phyloP scores from a whole-genome alignment of 2,329 filamentous ascomycete genomes.

The Claviceps pazoutovae region DNA sequence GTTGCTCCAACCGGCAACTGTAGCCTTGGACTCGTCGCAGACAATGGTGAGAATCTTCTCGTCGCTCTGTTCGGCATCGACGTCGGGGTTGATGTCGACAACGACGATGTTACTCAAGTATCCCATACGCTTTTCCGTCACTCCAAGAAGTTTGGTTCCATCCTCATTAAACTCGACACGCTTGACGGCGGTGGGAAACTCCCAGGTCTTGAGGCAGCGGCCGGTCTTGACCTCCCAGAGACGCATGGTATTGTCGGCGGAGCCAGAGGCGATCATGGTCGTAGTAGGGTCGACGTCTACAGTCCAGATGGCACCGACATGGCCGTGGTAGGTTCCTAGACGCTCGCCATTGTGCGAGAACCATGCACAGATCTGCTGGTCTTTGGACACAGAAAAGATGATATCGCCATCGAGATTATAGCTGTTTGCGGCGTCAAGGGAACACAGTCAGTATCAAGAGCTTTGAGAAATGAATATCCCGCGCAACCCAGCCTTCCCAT shows the following conservation, averaged over 20 bases:
- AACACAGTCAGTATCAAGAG: conserved; percentile 1
- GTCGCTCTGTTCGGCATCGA: conserved; percentile 68
- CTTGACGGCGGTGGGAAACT: conserved; percentile 94
- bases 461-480: not conserved
- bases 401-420: conserved; percentile 94
- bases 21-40: conserved; percentile 92
- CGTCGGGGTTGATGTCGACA: conserved; percentile 73
- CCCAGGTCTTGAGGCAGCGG: conserved; percentile 90
- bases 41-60: conserved; percentile 79
- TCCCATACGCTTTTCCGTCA: conserved; percentile 98
- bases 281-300: conserved; percentile 91
- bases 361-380: conserved; percentile 95
- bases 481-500: not conserved
- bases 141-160: conserved; percentile 75
- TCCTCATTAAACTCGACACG: conserved; percentile 95
- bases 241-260: conserved; percentile 95
- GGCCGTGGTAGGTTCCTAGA: conserved; percentile 89
- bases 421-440: conserved; percentile 25
- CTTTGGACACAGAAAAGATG: conserved; percentile 90
- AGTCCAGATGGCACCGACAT: conserved; percentile 97
- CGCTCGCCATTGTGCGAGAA: conserved; percentile 96
- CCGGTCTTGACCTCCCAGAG: conserved; percentile 94
- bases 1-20: conserved; percentile 93
- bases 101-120: conserved; percentile 90
- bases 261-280: conserved; percentile 83